Conservation (phyloP, 2,329 filamentous ascomycete species). For the Sporothrix schenckii region DNA sequence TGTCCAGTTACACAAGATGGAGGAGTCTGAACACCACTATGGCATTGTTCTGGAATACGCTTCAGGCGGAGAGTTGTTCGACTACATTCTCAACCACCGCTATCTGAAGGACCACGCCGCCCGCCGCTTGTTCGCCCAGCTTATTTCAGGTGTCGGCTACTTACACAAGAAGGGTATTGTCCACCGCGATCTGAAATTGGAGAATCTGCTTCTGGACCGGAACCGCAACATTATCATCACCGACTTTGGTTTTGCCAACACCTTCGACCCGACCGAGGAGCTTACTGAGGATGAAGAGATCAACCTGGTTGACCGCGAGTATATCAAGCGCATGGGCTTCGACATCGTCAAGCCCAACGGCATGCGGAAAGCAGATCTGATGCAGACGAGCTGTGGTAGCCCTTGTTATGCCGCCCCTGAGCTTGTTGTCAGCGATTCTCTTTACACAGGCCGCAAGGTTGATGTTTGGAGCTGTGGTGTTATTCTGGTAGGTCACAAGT, state of each 20-base stretch:
- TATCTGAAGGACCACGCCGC: constrained; percentile 95
- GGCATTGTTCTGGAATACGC: constrained; percentile 98
- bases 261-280: constrained; percentile 87
- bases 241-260: constrained; percentile 98
- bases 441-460: constrained; percentile 96
- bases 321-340: constrained; percentile 81
- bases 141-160: constrained; percentile 95
- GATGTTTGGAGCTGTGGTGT: constrained; percentile 99
- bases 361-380: constrained; percentile 83
- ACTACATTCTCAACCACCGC: constrained; percentile 95
- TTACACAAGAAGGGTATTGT: constrained; percentile 98
- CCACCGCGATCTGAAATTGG: constrained; percentile 92
- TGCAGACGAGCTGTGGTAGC: constrained; percentile 98
- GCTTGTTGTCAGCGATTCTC: constrained; percentile 92
- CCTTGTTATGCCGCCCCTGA: constrained; percentile 97
- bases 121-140: constrained; percentile 87
- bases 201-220: constrained; percentile 91
- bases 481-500: constrained; percentile 72
- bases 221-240: constrained; percentile 99
- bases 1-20: constrained; percentile 95
- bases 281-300: constrained; percentile 88
- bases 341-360: constrained; percentile 77
- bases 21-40: constrained; percentile 95
- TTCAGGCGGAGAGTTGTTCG: constrained; percentile 94
- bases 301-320: constrained; percentile 82